Percentiles rank a stretch among this genome's conserved stretches.
Evolutionary conservation across 2,329 filamentous ascomycete species (phyloP).

Genomic region (Cladosporium oxysporum): DNA sequence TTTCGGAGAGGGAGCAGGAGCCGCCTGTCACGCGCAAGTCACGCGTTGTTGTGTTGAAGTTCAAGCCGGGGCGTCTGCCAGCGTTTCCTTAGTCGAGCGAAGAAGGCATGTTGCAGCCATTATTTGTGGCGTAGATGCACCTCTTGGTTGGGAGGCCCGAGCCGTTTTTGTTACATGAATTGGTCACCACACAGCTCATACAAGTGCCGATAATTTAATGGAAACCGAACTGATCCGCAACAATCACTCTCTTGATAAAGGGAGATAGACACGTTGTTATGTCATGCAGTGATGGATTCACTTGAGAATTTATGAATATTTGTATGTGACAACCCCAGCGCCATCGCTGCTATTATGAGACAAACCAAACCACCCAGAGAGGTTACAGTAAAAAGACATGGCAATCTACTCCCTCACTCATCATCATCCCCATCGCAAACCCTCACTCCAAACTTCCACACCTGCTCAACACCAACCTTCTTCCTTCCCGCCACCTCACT

Average conservation of each 20-base stretch:
- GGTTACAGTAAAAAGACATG: not conserved
- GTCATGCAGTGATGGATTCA: not conserved
- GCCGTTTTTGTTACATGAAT: not conserved
- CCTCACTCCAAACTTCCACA: conserved; percentile 74
- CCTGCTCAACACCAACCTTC: conserved; percentile 67
- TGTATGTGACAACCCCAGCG: not conserved
- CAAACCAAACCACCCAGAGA: not conserved
- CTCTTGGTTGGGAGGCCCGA: not conserved
- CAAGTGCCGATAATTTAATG: not conserved
- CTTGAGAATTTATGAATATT: not conserved
- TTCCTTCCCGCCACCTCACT: conserved; percentile 46
- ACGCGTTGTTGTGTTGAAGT: not conserved
- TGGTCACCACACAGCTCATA: not conserved
- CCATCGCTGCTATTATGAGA: not conserved
- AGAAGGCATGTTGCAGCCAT: no score
- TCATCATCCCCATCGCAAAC: conserved; percentile 37
- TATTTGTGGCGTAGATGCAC: not conserved
- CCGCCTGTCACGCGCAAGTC: not conserved
- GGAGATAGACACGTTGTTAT: not conserved
- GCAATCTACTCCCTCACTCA: not conserved
- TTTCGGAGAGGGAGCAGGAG: not conserved
- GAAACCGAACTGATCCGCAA: not conserved
- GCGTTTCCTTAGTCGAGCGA: not conserved
- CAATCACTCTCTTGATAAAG: not conserved
- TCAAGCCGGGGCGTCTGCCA: not conserved